Base-by-base conservation (phyloP, 139 green algal genomes). In the Micractinium sp. region DNA sequence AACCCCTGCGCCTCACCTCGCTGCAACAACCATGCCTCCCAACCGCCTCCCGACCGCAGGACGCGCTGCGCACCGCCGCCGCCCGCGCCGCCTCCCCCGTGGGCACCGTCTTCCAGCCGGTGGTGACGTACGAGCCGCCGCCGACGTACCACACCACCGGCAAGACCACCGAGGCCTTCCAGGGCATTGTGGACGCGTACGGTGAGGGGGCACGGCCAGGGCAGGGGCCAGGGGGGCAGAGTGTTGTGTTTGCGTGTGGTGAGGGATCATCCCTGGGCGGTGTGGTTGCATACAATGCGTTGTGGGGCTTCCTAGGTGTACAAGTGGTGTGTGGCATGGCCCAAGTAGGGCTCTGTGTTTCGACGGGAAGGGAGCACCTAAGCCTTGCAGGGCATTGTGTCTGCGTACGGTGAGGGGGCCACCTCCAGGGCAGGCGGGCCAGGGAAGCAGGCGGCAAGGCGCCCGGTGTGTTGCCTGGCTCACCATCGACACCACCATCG, bases 141-240 rank as follows among this genome's bases (percentile, higher is more conserved):
- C 98, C 98, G 74, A 99, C 98, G 35, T 98, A 98, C 94, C 99
- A 97, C 93, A 81, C 88, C 19, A 99, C 97, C 85, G 96, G 95
- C 90, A 98, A 98, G 93, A 93, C 97, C 93, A 99, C 96, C 7
- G 41, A 67, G 71, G 95, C 92, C 90, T 99, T 99, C 91, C 98
- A 99, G 92, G 95, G 93, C 74, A 99, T 99, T 85, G 97, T 99
- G 86, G 96, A 99, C 79, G 95, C 98, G 1, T 99, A 99, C 87
- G 98, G 86, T 89, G 86, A 38, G 85, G 22, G 7, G 29, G 78
- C 31, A 80, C 27, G 9, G 35, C 7, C 16, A 60, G 33, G 20
- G 76, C 16, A 15, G 35, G 53, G 36, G 22, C 35, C 36, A 33
- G 33, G 74, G 22, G 31, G 31, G 74, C 16, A 36, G 16, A 4